phyloP scores from a whole-genome alignment of 1,139 yeast genomes.

The Suhomyces atakaporum region DNA sequence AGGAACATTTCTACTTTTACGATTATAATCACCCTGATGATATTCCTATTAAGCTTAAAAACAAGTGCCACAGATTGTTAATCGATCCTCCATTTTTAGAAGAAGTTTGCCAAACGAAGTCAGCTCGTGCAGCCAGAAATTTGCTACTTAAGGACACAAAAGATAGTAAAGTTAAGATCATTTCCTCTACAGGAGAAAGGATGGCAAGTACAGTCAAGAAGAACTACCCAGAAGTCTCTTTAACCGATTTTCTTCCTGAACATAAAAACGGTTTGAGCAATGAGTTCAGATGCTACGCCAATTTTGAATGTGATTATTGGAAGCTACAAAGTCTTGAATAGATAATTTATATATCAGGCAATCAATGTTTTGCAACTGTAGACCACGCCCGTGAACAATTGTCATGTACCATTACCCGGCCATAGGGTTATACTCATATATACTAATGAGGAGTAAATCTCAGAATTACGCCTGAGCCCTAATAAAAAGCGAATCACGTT shows the following conservation, averaged over 20 bases:
- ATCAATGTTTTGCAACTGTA: slow-evolving; percentile 1
- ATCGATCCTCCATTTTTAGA: slow-evolving; percentile 90
- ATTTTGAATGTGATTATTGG: slow-evolving; percentile 56
- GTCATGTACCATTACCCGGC: slow-evolving; percentile 1
- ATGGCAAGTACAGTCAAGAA: slow-evolving; percentile 63
- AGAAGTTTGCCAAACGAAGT: slow-evolving; percentile 76
- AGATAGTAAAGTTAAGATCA: slow-evolving; percentile 47
- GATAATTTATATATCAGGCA: not conserved
- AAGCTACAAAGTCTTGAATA: slow-evolving; percentile 21
- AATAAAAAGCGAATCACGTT: slow-evolving; percentile 13
- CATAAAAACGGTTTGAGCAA: slow-evolving; percentile 85
- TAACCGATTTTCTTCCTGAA: slow-evolving; percentile 72
- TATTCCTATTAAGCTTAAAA: slow-evolving; percentile 57
- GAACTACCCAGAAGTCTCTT: slow-evolving; percentile 63
- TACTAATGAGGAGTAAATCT: slow-evolving; percentile 3
- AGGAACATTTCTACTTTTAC: slow-evolving; percentile 64
- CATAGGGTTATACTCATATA: not conserved
- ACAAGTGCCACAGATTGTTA: slow-evolving; percentile 70
- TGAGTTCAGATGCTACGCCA: slow-evolving; percentile 84
- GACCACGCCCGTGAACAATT: not conserved
- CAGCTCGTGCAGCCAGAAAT: slow-evolving; percentile 67
- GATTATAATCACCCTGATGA: slow-evolving; percentile 73
- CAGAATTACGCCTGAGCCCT: slow-evolving; percentile 8
- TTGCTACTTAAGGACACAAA: slow-evolving; percentile 48
- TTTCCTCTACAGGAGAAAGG: slow-evolving; percentile 87